Conservation (phyloP, 2,329 filamentous ascomycete genomes). For the Penicillium sp. region DNA sequence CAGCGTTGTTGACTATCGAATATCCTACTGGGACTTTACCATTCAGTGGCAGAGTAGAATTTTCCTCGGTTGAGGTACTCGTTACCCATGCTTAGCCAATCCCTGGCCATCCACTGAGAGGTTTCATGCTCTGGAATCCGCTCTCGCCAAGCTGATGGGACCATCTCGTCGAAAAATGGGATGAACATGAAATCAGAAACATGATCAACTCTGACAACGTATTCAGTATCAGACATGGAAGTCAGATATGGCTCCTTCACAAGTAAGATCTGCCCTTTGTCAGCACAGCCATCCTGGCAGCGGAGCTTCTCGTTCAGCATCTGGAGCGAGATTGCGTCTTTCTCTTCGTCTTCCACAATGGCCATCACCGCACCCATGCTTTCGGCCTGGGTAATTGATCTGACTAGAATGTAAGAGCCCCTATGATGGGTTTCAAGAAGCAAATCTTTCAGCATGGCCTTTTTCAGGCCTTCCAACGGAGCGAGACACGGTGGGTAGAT, state of each 20-base stretch:
- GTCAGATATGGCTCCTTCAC: constrained; percentile 57
- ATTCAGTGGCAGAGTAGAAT: background rate
- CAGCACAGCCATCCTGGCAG: background rate
- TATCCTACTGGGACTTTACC: background rate
- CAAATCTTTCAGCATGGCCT: constrained; percentile 31
- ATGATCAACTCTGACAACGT: constrained; percentile 54
- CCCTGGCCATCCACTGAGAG: background rate
- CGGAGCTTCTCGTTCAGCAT: background rate
- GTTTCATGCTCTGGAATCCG: background rate
- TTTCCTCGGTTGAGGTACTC: background rate
- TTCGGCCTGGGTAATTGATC: constrained; percentile 26
- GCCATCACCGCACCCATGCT: constrained; percentile 27
- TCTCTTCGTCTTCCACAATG: constrained; percentile 41
- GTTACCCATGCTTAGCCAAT: background rate
- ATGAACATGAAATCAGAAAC: constrained; percentile 49
- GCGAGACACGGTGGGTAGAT: constrained; percentile 9
- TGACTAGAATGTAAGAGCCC: constrained; percentile 34
- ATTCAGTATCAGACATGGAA: constrained; percentile 34
- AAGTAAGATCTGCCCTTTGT: constrained; percentile 35
- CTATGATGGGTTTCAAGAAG: constrained; percentile 38
- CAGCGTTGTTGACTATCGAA: background rate
- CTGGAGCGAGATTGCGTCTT: constrained; percentile 25
- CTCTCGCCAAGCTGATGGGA: constrained; percentile 40
- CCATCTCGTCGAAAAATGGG: constrained; percentile 30
- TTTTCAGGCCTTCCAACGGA: constrained; percentile 16